Base-by-base conservation (phyloP, 306 rosid genomes). In the Sphenostylis stenocarpa region DNA sequence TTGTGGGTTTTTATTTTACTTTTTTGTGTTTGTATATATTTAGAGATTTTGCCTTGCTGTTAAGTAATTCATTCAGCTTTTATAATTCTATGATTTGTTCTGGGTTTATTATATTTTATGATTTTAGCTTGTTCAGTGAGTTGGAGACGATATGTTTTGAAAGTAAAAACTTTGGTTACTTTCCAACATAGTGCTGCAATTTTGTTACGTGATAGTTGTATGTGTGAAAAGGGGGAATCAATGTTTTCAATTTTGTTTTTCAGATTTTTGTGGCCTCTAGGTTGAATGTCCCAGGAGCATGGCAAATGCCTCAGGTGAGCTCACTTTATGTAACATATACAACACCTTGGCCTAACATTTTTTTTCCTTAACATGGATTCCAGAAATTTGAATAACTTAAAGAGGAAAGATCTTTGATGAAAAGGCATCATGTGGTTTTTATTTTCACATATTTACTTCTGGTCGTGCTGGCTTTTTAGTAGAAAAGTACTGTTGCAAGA, bases 251-350 rank as follows among this genome's bases (percentile, higher is more conserved):
- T 72, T 68, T 66, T 70, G 33, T 53, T 73, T 67, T 52, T 69
- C 87, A 95, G 98, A 73, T 95, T 73, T 95, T 95, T 47, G 98
- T 95, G 68, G 98, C 92, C 39, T 95, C 98, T 44, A 90, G 91
- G 76, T 84, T 95, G 87, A 95, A 95, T 85, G 97, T 95, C 84
- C 98, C 98, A 5, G 98, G 98, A 86, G 98, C 97, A 83, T 95
- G 98, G 98, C 98, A 95, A 90, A 95, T 95, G 98, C 98, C 98
- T 85, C 98, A 92, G 98, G 98, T 91, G 84, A 85, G 47, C 26
- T 77, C 74, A 60, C 55, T 1, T 68, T 71, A 60, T 65, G 67
- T 67, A 58, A 2, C 8, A 58, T 77, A 38, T 68, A 33, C 69
- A n/a, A 15, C 64, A 6, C 60, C 72, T 15, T 75, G 11, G 24